phyloP scores from a whole-genome alignment of 345 rosid species.

The Hibiscus syriacus region DNA sequence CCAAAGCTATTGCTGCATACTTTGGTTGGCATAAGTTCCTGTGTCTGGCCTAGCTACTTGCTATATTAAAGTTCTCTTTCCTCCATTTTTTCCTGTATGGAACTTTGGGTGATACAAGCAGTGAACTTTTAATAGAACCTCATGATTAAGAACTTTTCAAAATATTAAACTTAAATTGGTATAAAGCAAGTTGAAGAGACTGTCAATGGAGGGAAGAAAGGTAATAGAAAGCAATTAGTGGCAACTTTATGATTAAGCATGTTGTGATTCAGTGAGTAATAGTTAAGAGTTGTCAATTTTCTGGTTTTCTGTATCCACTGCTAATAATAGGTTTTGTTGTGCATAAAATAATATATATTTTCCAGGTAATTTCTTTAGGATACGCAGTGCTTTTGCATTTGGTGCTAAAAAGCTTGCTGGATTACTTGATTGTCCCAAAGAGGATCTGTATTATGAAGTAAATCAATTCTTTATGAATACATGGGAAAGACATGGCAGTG shows the following conservation, averaged over 20 bases:
- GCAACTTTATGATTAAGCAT: neutral
- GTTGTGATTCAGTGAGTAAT: slow-evolving; percentile 5
- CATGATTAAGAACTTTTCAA: neutral
- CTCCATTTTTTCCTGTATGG: neutral
- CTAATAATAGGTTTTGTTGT: neutral
- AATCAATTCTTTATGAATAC: slow-evolving; percentile 87
- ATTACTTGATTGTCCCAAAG: slow-evolving; percentile 79
- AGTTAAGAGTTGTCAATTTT: neutral
- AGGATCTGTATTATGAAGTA: slow-evolving; percentile 59
- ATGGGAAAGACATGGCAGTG: slow-evolving; percentile 97
- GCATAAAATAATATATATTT: slow-evolving; percentile 9
- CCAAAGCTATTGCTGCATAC: too few species aligned
- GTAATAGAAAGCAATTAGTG: neutral
- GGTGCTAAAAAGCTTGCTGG: slow-evolving; percentile 90
- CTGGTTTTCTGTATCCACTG: neutral
- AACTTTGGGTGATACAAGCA: neutral
- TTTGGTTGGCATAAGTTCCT: too few species aligned
- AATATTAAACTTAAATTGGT: slow-evolving; percentile 7
- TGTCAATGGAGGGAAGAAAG: neutral
- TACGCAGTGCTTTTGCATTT: slow-evolving; percentile 98
- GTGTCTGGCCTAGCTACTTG: neutral
- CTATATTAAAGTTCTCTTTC: neutral
- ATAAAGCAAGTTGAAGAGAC: neutral
- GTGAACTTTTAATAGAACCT: neutral
- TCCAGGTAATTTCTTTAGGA: slow-evolving; percentile 97